These are phyloP conservation scores for Ustilago curta DNA, from an alignment of 1,284 basidiomycete species.

Conservation along the genomic window DNA sequence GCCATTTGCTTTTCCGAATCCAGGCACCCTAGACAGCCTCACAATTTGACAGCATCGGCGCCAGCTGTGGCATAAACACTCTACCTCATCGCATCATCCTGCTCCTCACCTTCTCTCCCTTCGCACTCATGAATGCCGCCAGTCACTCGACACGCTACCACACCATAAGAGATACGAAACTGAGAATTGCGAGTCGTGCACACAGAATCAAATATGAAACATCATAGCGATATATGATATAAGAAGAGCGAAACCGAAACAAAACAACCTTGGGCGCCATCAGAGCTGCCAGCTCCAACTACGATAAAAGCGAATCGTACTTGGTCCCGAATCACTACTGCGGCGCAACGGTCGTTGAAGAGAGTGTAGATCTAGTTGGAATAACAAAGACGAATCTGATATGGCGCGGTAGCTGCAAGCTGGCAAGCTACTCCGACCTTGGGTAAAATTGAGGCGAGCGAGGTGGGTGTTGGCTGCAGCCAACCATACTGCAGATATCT, in stretches of 20 bases:
- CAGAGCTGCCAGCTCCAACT: background rate
- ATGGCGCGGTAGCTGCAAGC: slow-evolving; percentile 17
- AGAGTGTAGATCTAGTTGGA: slow-evolving; percentile 50
- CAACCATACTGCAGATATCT: background rate
- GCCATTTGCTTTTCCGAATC: too few relatives aligned
- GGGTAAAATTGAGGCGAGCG: slow-evolving; percentile 13
- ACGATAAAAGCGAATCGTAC: background rate
- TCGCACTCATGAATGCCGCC: background rate
- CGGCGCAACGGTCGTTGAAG: slow-evolving; percentile 22
- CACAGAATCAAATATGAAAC: background rate
- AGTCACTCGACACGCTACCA: too few relatives aligned
- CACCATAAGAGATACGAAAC: slow-evolving; percentile 7
- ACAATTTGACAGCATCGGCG: too few relatives aligned
- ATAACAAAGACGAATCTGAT: slow-evolving; percentile 10
- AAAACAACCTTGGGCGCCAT: background rate
- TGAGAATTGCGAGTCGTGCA: slow-evolving; percentile 17
- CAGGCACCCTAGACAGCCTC: too few relatives aligned
- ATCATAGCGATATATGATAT: slow-evolving; percentile 2
- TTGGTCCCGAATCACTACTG: slow-evolving; percentile 11
- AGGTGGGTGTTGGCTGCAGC: slow-evolving; percentile 4
- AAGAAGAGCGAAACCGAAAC: slow-evolving; percentile 15
- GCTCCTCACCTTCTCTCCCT: too few relatives aligned
- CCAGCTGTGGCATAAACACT: too few relatives aligned
- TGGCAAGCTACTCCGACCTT: slow-evolving; percentile 8
- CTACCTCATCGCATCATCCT: too few relatives aligned